A percentile compares a stretch with the other conserved stretches of the same genome.
These are phyloP conservation scores for Chlorella sp. DNA, from an alignment of 139 green algal species.

Conservation along the genomic window DNA sequence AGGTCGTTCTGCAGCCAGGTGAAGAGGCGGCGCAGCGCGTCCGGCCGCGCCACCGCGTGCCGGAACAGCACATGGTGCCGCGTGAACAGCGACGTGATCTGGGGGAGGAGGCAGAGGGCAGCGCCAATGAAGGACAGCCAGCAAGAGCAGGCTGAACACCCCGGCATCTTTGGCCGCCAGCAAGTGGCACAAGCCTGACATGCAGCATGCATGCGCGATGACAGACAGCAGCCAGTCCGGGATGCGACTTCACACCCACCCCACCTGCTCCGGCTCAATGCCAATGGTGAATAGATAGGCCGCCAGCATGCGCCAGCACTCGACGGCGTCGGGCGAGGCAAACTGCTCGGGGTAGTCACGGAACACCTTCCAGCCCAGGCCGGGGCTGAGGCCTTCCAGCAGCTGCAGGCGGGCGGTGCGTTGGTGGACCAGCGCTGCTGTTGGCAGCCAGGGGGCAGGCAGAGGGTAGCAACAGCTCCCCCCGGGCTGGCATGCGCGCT, in stretches of 20 bases:
- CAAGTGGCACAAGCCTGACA: too few species aligned
- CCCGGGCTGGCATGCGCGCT: too few species aligned
- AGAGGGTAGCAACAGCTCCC: too few species aligned
- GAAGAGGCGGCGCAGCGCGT: conserved; percentile 43
- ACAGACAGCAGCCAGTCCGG: not conserved
- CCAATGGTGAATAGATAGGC: conserved; percentile 36
- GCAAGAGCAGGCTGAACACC: too few species aligned
- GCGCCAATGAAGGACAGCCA: too few species aligned
- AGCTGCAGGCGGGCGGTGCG: too few species aligned
- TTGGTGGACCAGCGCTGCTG: too few species aligned
- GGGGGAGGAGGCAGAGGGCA: not conserved
- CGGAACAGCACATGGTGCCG: conserved; percentile 37
- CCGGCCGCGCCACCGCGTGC: conserved; percentile 26
- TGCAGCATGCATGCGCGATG: too few species aligned
- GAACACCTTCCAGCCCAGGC: conserved; percentile 44
- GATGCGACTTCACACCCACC: not conserved
- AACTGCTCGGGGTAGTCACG: conserved; percentile 43
- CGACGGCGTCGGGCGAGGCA: conserved; percentile 35
- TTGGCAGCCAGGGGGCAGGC: too few species aligned
- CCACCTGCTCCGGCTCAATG: conserved; percentile 12
- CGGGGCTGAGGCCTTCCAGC: conserved; percentile 32
- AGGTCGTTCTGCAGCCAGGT: conserved; percentile 39
- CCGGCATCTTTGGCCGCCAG: too few species aligned
- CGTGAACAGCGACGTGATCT: conserved; percentile 31
- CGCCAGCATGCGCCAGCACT: conserved; percentile 42